phyloP scores from a whole-genome alignment of 208 protist genomes.

The Polymyxa betae region DNA sequence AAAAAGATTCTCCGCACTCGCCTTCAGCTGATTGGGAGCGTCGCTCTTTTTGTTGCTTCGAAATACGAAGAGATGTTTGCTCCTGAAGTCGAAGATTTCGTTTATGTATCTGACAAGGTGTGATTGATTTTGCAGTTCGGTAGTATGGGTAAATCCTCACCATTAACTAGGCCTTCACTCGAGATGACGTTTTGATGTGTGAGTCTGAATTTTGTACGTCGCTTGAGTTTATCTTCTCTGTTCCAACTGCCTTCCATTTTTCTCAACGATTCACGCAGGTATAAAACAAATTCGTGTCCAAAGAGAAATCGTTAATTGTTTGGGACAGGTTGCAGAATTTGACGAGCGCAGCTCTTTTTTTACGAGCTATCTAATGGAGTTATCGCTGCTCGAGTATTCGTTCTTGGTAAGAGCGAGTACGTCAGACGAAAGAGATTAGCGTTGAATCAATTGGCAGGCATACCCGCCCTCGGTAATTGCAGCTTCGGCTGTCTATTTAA shows the following conservation, averaged over 20 bases:
- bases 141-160: neutral
- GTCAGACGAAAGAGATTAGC: neutral
- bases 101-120: slow-evolving; percentile 85
- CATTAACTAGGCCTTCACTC: neutral
- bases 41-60: slow-evolving; percentile 89
- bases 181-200: slow-evolving; percentile 48
- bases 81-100: slow-evolving; percentile 79
- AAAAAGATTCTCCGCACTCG: slow-evolving; percentile 72
- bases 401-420: neutral
- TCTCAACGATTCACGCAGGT: slow-evolving; percentile 31
- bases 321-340: slow-evolving; percentile 1
- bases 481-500: slow-evolving; percentile 85
- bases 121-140: slow-evolving; percentile 62
- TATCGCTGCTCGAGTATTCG: slow-evolving; percentile 7
- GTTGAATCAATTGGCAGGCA: neutral
- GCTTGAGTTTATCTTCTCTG: neutral
- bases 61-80: slow-evolving; percentile 97
- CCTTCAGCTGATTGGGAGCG: slow-evolving; percentile 94
- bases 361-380: slow-evolving; percentile 52
- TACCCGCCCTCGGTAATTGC: slow-evolving; percentile 88
- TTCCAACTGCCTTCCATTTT: slow-evolving; percentile 18
- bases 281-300: neutral
- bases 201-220: slow-evolving; percentile 32
- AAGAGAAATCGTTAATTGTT: neutral
- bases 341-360: slow-evolving; percentile 12